Evolutionary conservation across 768 basidiomycete genomes (phyloP), one percentile per base, ranked within the genome.

Genomic region (Dacryopinax spathularia): DNA sequence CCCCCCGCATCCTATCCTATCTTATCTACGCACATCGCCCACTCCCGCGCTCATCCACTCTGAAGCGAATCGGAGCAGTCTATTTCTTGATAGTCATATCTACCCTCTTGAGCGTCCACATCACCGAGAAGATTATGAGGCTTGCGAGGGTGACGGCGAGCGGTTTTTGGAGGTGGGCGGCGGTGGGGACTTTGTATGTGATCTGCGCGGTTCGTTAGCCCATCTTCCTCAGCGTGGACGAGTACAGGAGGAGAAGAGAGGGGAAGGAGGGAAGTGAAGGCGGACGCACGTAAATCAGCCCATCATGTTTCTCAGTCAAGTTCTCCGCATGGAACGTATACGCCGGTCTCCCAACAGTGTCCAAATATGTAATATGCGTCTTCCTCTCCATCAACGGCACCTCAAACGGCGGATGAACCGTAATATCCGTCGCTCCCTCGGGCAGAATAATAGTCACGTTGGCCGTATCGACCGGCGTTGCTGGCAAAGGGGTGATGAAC

Each of bases 341-440:
- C 5, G 81, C 80, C 9, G 93, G 93, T 29, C 94, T 86, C 33
- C 96, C 96, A 39, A 79, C 80, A 35, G 93, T 91, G 73, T 99
- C 96, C 31, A 99, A 84, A 75, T 95, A 98, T 3, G 90, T 90
- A 65, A 80, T 81, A 68, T 91, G 88, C 18, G 79, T 88, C n/a
- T 81, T 82, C 60, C 82, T 74, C 61, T 71, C 74, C 70, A 82
- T 85, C 13, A 80, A 77, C 62, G 84, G 73, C 13, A 91, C 81
- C 5, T 86, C 78, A 80, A 94, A 97, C 1, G 95, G 94, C 7
- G 85, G 77, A 43, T 75, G 77, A 60, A 89, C 83, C 66, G 86
- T 80, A 66, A 96, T 77, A 69, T 94, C 85, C 94, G 79, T 88
- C 33, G 94, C 93, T n/a, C 92, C 94, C 73, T 99, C 96, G 1